Conservation (phyloP, 2,329 filamentous ascomycete genomes). For the Penicillium sp. region DNA sequence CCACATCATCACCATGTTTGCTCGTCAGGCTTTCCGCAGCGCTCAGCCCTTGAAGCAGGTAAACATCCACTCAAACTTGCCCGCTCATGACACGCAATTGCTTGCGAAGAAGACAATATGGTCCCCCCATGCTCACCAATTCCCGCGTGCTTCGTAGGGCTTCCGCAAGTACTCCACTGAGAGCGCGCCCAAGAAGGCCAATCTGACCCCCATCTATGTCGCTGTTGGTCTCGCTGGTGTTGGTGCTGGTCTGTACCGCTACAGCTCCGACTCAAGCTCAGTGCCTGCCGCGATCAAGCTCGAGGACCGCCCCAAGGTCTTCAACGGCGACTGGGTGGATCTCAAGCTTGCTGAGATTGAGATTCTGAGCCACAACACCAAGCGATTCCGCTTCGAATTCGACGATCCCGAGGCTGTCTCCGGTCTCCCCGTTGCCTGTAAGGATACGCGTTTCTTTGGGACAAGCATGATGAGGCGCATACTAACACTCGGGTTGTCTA, state of each 20-base stretch:
- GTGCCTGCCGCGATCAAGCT: conserved; percentile 24
- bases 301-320: conserved; percentile 46
- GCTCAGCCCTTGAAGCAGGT: conserved; percentile 62
- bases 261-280: conserved; percentile 20
- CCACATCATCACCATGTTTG: conserved; percentile 54
- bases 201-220: conserved; percentile 54
- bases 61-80: conserved; percentile 23
- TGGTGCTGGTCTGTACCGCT: conserved; percentile 55
- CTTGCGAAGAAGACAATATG: neutral
- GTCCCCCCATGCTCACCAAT: neutral
- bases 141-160: conserved; percentile 42
- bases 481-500: conserved; percentile 22
- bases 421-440: conserved; percentile 72
- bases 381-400: conserved; percentile 82
- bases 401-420: conserved; percentile 78
- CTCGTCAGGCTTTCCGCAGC: conserved; percentile 58
- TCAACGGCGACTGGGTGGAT: conserved; percentile 78
- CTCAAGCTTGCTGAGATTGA: conserved; percentile 75
- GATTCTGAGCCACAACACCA: conserved; percentile 87
- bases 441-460: conserved; percentile 15
- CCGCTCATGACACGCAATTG: neutral
- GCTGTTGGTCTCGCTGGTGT: conserved; percentile 35
- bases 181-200: conserved; percentile 43
- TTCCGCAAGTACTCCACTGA: conserved; percentile 68
- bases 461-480: neutral